Conservation (phyloP, 768 basidiomycete genomes). For the Glaciozyma antarctica region DNA sequence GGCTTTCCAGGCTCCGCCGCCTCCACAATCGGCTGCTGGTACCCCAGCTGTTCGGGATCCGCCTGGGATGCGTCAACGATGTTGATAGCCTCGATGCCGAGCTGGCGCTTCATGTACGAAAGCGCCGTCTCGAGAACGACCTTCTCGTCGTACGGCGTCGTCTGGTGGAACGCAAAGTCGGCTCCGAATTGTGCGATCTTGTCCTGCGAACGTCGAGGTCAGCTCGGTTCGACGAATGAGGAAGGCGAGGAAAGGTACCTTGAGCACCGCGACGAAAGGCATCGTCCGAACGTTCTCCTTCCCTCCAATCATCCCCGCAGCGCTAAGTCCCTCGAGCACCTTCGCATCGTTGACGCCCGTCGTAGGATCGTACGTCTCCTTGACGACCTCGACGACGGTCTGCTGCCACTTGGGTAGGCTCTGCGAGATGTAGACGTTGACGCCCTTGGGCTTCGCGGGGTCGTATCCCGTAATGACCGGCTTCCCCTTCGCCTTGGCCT, state of each 20-base stretch:
- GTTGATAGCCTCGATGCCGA: conserved; percentile 42
- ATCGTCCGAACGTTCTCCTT: conserved; percentile 55
- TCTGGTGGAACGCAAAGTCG: conserved; percentile 67
- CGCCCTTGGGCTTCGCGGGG: conserved; percentile 64
- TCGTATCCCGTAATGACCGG: conserved; percentile 51
- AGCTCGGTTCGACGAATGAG: background rate
- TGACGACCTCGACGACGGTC: conserved; percentile 54
- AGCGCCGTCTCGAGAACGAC: conserved; percentile 59
- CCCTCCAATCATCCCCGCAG: conserved; percentile 80
- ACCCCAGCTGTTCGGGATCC: conserved; percentile 48
- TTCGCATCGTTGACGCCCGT: conserved; percentile 70
- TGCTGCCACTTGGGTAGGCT: conserved; percentile 93
- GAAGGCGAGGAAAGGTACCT: conserved; percentile 49
- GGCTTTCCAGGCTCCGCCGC: conserved; percentile 79
- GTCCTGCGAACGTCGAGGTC: background rate
- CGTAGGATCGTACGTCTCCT: conserved; percentile 28
- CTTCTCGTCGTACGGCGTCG: conserved; percentile 71
- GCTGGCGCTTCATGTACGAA: conserved; percentile 64
- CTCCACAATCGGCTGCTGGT: conserved; percentile 62
- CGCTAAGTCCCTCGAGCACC: conserved; percentile 57
- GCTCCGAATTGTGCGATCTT: conserved; percentile 39
- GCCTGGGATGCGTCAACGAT: conserved; percentile 58
- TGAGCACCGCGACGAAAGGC: conserved; percentile 89
- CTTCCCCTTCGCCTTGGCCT: conserved; percentile 52
- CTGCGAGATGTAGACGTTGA: conserved; percentile 82